Evolutionary conservation across 2,329 filamentous ascomycete species (phyloP).

Genomic region (Curvularia verruculosa): DNA sequence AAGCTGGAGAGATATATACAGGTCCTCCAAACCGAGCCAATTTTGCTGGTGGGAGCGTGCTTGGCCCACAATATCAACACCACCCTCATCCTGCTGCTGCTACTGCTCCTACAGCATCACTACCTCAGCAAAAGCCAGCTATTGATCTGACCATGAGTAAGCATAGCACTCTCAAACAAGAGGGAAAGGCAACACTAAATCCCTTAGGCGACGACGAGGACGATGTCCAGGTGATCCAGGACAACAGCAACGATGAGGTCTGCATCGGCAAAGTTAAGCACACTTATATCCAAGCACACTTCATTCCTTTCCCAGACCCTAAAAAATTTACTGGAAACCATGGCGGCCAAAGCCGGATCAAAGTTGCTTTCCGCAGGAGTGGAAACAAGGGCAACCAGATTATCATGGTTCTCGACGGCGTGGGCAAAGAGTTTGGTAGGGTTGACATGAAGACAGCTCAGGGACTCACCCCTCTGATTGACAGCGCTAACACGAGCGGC

Average conservation of each 20-base stretch:
- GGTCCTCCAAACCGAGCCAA: conserved; percentile 26
- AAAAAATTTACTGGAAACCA: conserved; percentile 64
- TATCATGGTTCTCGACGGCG: conserved; percentile 77
- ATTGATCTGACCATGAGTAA: conserved; percentile 48
- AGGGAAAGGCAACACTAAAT: conserved; percentile 35
- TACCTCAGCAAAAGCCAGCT: conserved; percentile 15
- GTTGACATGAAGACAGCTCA: conserved; percentile 71
- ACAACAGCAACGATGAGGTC: conserved; percentile 71
- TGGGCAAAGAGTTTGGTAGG: conserved; percentile 73
- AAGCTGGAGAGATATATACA: conserved; percentile 30
- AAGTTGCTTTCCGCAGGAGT: conserved; percentile 69
- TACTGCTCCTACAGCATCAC: too few species aligned
- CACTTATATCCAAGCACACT: conserved; percentile 68
- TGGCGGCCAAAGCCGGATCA: conserved; percentile 69
- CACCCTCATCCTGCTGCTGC: conserved; percentile 2
- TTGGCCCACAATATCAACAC: conserved; percentile 52
- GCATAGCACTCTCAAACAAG: background rate
- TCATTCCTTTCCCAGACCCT: conserved; percentile 72
- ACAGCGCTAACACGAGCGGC: conserved; percentile 62
- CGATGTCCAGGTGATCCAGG: conserved; percentile 63
- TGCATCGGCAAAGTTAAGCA: conserved; percentile 80
- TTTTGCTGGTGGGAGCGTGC: conserved; percentile 39
- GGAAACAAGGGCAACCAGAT: conserved; percentile 65
- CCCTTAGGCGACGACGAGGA: conserved; percentile 65
- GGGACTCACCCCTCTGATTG: conserved; percentile 75